Conservation (phyloP, 495 filamentous ascomycete species). For the Rostrohypoxylon terebratum region DNA sequence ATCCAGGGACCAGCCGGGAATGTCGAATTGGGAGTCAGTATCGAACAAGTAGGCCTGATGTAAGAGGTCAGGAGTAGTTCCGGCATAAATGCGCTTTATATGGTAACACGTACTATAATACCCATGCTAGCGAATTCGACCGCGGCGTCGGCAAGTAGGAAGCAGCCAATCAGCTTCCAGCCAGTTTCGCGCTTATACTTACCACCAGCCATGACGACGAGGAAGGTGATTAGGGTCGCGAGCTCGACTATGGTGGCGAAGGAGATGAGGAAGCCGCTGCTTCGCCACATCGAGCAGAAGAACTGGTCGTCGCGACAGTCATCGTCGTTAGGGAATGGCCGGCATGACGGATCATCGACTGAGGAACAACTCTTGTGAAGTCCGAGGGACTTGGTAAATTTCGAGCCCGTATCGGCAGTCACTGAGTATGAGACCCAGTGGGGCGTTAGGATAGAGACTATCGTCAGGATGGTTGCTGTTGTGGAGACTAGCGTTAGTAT, state of each 20-base stretch:
- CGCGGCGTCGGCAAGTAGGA: conserved; percentile 70
- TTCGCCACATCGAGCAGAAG: conserved; percentile 94
- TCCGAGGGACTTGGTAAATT: conserved; percentile 76
- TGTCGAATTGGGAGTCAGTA: conserved; percentile 85
- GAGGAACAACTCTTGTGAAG: conserved; percentile 82
- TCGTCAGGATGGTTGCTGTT: conserved; percentile 82
- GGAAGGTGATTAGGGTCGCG: conserved; percentile 77
- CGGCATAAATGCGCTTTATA: neutral
- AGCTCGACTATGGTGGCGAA: conserved; percentile 82
- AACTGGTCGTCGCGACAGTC: conserved; percentile 75
- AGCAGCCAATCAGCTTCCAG: conserved; percentile 76
- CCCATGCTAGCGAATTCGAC: conserved; percentile 78
- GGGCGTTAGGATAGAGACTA: conserved; percentile 78
- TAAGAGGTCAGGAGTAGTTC: neutral
- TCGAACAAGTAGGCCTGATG: conserved; percentile 82
- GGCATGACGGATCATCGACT: conserved; percentile 51
- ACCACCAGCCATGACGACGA: conserved; percentile 80
- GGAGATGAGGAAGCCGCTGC: conserved; percentile 85
- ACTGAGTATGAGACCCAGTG: conserved; percentile 83
- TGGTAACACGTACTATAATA: conserved; percentile 75
- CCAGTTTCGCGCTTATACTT: conserved; percentile 78
- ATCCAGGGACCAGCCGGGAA: conserved; percentile 82
- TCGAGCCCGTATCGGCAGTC: conserved; percentile 61
- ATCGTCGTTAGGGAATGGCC: conserved; percentile 71
- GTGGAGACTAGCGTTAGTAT: conserved; percentile 36